Evolutionary conservation across 164 flowering plant genomes (phyloP).

Genomic region (grape (Vitis vinifera)): DNA sequence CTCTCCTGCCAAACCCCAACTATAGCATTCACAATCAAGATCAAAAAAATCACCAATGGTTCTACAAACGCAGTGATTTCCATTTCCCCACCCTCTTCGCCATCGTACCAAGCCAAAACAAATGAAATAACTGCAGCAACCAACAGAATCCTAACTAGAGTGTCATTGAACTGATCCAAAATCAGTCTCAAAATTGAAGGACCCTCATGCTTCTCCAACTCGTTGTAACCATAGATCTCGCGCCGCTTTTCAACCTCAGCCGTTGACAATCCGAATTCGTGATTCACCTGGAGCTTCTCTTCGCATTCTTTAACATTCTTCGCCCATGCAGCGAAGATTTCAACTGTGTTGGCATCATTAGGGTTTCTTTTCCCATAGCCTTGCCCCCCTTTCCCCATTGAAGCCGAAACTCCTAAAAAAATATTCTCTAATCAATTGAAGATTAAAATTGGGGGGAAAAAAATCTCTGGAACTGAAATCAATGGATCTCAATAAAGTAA

Average conservation of each 20-base stretch:
- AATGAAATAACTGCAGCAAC: slow-evolving; percentile 53
- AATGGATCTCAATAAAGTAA: no score
- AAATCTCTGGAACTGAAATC: no score
- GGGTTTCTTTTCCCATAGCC: slow-evolving; percentile 2
- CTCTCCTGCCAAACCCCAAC: slow-evolving; percentile 69
- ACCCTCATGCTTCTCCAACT: slow-evolving; percentile 56
- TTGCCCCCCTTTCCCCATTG: slow-evolving; percentile 26
- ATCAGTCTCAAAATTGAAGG: slow-evolving; percentile 40
- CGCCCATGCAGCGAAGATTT: slow-evolving; percentile 19
- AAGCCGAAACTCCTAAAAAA: neutral
- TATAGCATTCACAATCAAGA: slow-evolving; percentile 51
- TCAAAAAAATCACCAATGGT: slow-evolving; percentile 58
- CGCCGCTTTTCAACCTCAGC: slow-evolving; percentile 39
- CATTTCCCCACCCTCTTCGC: slow-evolving; percentile 52
- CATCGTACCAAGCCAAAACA: slow-evolving; percentile 53
- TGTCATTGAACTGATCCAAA: slow-evolving; percentile 56
- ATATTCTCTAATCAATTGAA: no score
- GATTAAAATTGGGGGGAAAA: no score
- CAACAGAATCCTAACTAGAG: slow-evolving; percentile 46
- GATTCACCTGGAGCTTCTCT: slow-evolving; percentile 15
- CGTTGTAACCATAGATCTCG: slow-evolving; percentile 39
- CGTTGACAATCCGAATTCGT: slow-evolving; percentile 17
- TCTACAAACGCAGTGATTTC: slow-evolving; percentile 58
- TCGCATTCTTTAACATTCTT: slow-evolving; percentile 26
- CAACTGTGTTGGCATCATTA: neutral